Base-by-base conservation (phyloP, 176 grass and related monocot species). In the Oryza meridionalis region DNA sequence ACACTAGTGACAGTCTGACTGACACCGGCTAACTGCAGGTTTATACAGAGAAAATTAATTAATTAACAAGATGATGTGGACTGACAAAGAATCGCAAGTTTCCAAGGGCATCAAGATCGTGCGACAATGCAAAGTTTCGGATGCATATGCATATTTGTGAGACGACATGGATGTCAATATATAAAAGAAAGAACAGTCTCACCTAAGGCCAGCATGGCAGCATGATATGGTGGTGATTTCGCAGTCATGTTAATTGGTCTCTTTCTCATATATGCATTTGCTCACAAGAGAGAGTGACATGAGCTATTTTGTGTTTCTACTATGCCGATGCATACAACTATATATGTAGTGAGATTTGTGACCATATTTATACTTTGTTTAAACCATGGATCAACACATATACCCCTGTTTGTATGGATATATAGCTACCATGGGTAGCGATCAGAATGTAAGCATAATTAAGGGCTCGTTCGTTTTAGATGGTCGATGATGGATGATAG, bases 51-150 rank as follows among this genome's bases (percentile, higher is more conserved):
- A 11, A 55, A 15, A 24, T 6, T 19, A 11, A 24, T 7, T 16
- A 31, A 49, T 13, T 12, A 72, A 72, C 42, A 53, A 17, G 26
- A 32, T 75, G 72, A 75, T 55, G 26, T 75, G 46, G 50, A 55
- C 72, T 19, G 15, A 38, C 73, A 55, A 13, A 6, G 51, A 38
- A 22, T 77, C 14, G 8, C 29, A 61, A 38, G 51, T 77, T 32
- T 35, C 47, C 74, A 77, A 76, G 74, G 49, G n/a, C 31, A 38
- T 77, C 29, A 2, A 61, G 73, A 51, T 62, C 74, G 14, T 77
- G 72, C 13, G 22, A 21, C 45, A 21, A 5, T 10, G 72, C 44
- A 19, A 32, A 26, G 43, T 9, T 26, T 22, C 12, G 13, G 42
- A 72, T 45, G 71, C 25, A 8, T 25, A 8, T 75, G 8, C 29